Percentiles rank a stretch among this genome's conserved stretches.
Evolutionary conservation across 2,329 filamentous ascomycete species (phyloP).

Genomic region (Paracorniculantispora psalliotae): DNA sequence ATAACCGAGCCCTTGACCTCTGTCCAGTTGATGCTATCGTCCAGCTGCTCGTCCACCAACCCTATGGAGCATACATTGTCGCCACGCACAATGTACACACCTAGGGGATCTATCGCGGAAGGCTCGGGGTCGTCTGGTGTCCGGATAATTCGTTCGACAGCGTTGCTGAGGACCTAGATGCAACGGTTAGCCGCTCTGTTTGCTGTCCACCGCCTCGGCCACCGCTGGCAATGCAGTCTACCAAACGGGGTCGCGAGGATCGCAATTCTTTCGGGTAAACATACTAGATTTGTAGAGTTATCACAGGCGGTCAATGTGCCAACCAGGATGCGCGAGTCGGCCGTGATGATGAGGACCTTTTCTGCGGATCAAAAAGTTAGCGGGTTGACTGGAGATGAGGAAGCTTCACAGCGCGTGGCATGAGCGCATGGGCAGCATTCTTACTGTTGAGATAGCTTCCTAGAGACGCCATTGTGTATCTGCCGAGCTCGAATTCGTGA

Average conservation of each 20-base stretch:
- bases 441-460: conserved; percentile 42
- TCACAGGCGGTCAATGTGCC: conserved; percentile 84
- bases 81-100: conserved; percentile 85
- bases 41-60: conserved; percentile 81
- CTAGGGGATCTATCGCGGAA: conserved; percentile 75
- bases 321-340: conserved; percentile 81
- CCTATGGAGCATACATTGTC: conserved; percentile 93
- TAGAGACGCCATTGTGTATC: conserved; percentile 36
- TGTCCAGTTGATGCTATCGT: conserved; percentile 86
- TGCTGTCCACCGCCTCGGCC: neutral
- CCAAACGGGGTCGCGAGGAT: too few species aligned
- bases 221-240: neutral
- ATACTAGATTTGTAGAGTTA: conserved; percentile 81
- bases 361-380: conserved; percentile 47
- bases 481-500: neutral
- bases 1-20: conserved; percentile 83
- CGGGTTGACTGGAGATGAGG: too few species aligned
- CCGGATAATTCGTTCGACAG: conserved; percentile 86
- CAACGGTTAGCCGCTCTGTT: neutral
- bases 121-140: conserved; percentile 77
- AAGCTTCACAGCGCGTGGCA: neutral
- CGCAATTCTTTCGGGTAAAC: conserved; percentile 19
- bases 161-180: conserved; percentile 67
- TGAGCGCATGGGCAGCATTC: conserved; percentile 12
- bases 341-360: conserved; percentile 85